Evolutionary conservation across 2,329 filamentous ascomycete genomes (phyloP), one percentile per base, ranked within the genome.

Genomic region (Arthrobotrys megalospora): DNA sequence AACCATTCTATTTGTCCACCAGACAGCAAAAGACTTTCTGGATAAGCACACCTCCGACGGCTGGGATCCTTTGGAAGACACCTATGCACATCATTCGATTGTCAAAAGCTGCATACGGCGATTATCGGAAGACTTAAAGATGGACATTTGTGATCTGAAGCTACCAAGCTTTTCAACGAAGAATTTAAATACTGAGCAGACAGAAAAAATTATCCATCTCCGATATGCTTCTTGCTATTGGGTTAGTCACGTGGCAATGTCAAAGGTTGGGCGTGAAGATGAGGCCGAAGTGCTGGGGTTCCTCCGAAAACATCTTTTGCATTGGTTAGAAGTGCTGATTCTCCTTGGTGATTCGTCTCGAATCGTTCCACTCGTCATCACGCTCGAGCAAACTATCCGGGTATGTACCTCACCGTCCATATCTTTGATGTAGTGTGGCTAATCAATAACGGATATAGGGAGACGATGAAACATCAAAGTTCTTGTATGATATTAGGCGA

Each of bases 11-110:
- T 43, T 62, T n/a, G 28, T 62, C 36, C 55, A 62, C 14, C 34
- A 62, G 36, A 24, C 55, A 41, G 55, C 55, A 10, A 19, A 62
- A 24, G 55, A 62, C 19, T 62, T 43, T 24, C 19, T 62, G 6
- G 36, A 10, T 21, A 43, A 8, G 1, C 12, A 10, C 36, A 8
- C 8, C 12, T 8, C 36, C 8, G 12, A 12, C 36, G 36, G 12
- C 2, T 38, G 7, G 12, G 2, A 1, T 38, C 3, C 36, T 12
- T 38, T 6, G 8, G 12, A 12, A 12, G 36, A 12, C 36, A 8
- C 8, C 36, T 2, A 12, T 8, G 36, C 8, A 38, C 36, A 38
- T 12, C 8, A 38, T 12, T 38, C 36, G n/a, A 43, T 62, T 24
- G 34, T 48, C 2, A 10, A 47, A 47, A 2, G 38, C 3, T 64